Evolutionary conservation across 1,139 yeast genomes (phyloP).

Genomic region (Torulaspora globosa): DNA sequence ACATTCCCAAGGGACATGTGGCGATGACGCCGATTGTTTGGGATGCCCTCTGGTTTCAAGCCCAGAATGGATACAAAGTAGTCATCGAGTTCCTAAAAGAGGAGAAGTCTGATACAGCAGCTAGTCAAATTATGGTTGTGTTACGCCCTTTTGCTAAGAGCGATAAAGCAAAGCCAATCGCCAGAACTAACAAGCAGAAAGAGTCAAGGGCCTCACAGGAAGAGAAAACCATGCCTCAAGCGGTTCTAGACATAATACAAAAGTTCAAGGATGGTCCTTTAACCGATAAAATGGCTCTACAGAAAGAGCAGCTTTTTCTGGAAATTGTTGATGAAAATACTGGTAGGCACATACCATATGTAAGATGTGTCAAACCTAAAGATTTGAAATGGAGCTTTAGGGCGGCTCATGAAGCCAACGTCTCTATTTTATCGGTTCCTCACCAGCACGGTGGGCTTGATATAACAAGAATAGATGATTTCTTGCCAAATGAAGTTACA

Average conservation of each 20-base stretch:
- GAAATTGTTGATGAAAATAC: slow-evolving; percentile 14
- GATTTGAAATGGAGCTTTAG: slow-evolving; percentile 9
- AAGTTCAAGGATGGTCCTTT: slow-evolving; percentile 13
- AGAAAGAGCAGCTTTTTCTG: slow-evolving; percentile 11
- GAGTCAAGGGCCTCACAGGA: background rate
- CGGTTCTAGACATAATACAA: background rate
- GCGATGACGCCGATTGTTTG: slow-evolving; percentile 58
- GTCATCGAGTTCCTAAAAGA: slow-evolving; percentile 18
- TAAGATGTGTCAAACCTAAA: slow-evolving; percentile 2
- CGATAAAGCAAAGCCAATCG: slow-evolving; percentile 5
- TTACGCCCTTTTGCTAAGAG: slow-evolving; percentile 7
- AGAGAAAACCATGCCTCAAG: slow-evolving; percentile 4
- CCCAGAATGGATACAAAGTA: slow-evolving; percentile 23
- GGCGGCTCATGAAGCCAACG: slow-evolving; percentile 3
- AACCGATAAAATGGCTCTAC: slow-evolving; percentile 19
- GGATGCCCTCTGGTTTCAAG: slow-evolving; percentile 48
- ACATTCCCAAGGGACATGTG: slow-evolving; percentile 45
- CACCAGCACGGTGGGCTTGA: background rate
- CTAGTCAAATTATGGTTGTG: slow-evolving; percentile 4
- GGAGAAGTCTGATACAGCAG: background rate
- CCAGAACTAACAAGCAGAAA: background rate
- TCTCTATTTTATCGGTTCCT: background rate
- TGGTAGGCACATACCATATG: slow-evolving; percentile 16
- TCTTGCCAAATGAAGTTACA: slow-evolving; percentile 28
- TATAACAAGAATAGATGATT: background rate